Conservation (phyloP, 306 rosid species). For the Cicer cuneatum region DNA sequence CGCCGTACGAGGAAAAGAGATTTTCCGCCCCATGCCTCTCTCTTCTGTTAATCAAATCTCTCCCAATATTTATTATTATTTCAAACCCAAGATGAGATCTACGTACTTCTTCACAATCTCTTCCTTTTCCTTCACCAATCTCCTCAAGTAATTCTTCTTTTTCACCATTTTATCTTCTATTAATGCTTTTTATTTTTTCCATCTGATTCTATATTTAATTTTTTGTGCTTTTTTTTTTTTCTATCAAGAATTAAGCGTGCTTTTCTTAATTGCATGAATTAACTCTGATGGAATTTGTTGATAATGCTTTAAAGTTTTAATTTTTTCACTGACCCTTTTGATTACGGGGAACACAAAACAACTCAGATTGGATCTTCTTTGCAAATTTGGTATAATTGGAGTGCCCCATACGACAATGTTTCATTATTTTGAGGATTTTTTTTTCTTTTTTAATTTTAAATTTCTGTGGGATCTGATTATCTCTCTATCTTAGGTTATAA, state of each 20-base stretch:
- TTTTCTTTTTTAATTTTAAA: neutral
- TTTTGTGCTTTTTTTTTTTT: no score
- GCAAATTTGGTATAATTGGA: conserved; percentile 36
- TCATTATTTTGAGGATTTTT: conserved; percentile 13
- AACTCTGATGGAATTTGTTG: conserved; percentile 30
- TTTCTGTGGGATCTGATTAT: conserved; percentile 46
- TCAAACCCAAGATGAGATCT: conserved; percentile 50
- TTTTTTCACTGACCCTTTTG: conserved; percentile 3
- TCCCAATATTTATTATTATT: no score
- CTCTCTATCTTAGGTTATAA: neutral
- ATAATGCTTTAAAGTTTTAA: conserved; percentile 1
- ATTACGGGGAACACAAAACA: conserved; percentile 1
- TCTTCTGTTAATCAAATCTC: no score
- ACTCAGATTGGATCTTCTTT: conserved; percentile 48
- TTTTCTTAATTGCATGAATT: conserved; percentile 17
- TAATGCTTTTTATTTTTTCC: neutral
- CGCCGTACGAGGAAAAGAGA: no score
- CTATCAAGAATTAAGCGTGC: neutral
- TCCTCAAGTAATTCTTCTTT: conserved; percentile 40
- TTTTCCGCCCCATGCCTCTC: no score
- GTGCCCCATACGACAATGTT: conserved; percentile 3
- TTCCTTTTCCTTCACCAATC: conserved; percentile 33
- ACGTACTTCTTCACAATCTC: conserved; percentile 25
- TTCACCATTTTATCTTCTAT: neutral
- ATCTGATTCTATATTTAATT: neutral